phyloP scores from a whole-genome alignment of 1,284 basidiomycete genomes.

The Moesziomyces aphidis region DNA sequence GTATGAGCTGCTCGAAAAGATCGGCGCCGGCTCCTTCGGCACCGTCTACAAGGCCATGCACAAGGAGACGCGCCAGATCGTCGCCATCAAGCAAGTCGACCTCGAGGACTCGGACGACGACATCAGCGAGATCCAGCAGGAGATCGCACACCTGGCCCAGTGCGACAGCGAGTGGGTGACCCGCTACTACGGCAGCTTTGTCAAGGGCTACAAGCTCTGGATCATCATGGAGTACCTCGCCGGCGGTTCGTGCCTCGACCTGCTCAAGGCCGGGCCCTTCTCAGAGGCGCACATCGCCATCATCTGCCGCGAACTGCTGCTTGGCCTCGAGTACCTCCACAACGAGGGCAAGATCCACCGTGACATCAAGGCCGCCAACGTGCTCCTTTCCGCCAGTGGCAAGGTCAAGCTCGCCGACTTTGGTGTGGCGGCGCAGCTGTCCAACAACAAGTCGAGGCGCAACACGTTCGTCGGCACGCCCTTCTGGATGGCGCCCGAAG shows the following conservation, averaged over 20 bases:
- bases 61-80: constrained; percentile 90
- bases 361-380: constrained; percentile 98
- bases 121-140: constrained; percentile 81
- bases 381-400: constrained; percentile 87
- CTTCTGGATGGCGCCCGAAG: constrained; percentile 98
- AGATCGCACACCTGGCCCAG: constrained; percentile 93
- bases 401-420: constrained; percentile 98
- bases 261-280: constrained; percentile 90
- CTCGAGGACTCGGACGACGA: constrained; percentile 70
- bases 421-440: constrained; percentile 90
- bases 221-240: constrained; percentile 99
- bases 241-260: constrained; percentile 95
- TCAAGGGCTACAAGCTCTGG: constrained; percentile 97
- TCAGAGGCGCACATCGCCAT: constrained; percentile 93
- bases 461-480: constrained; percentile 93
- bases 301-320: constrained; percentile 88
- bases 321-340: constrained; percentile 96
- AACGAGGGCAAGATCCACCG: constrained; percentile 94
- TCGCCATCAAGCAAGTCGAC: constrained; percentile 95
- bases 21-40: constrained; percentile 97
- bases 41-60: constrained; percentile 93
- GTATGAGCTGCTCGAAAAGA: constrained; percentile 92
- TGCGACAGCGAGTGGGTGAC: constrained; percentile 97
- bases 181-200: constrained; percentile 95
- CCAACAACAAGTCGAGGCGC: constrained; percentile 79